Evolutionary conservation across 352 stramenopile genomes (phyloP).

Genomic region (Pelagophyceae sp.): DNA sequence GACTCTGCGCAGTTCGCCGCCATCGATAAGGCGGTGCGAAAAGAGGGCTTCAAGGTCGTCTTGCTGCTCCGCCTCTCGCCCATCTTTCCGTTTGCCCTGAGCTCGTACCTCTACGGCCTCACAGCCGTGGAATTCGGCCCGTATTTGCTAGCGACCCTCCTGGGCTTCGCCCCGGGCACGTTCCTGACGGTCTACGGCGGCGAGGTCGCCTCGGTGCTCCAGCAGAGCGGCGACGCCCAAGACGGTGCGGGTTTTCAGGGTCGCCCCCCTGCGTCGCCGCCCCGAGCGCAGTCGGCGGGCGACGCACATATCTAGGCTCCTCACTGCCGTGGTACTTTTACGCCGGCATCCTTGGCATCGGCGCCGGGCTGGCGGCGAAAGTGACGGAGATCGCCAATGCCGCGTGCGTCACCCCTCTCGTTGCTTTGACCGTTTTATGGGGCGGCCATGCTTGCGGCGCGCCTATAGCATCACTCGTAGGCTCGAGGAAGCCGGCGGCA

Average conservation of each 20-base stretch:
- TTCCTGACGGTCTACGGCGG: conserved; percentile 61
- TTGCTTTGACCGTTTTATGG: too few relatives aligned
- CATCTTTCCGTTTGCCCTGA: conserved; percentile 64
- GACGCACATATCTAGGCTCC: too few relatives aligned
- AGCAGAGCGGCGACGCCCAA: conserved; percentile 21
- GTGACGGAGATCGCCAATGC: conserved; percentile 48
- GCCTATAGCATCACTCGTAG: too few relatives aligned
- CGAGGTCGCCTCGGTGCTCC: conserved; percentile 46
- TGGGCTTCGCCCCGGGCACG: conserved; percentile 54
- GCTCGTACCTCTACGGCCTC: conserved; percentile 63
- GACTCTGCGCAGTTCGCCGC: conserved; percentile 51
- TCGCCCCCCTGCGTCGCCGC: too few relatives aligned
- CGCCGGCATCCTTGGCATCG: conserved; percentile 35
- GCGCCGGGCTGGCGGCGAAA: conserved; percentile 43
- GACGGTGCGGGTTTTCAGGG: too few relatives aligned
- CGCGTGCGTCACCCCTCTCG: too few relatives aligned
- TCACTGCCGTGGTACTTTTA: conserved; percentile 54
- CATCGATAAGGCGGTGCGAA: conserved; percentile 53
- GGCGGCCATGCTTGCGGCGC: too few relatives aligned
- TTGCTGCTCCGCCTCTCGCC: conserved; percentile 55
- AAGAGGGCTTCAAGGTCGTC: conserved; percentile 61
- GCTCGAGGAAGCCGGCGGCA: too few relatives aligned
- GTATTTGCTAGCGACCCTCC: conserved; percentile 48
- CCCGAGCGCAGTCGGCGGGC: too few relatives aligned
- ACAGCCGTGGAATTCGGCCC: conserved; percentile 54